Conservation (phyloP, 1,284 basidiomycete genomes). For the Trametes pubescens region DNA sequence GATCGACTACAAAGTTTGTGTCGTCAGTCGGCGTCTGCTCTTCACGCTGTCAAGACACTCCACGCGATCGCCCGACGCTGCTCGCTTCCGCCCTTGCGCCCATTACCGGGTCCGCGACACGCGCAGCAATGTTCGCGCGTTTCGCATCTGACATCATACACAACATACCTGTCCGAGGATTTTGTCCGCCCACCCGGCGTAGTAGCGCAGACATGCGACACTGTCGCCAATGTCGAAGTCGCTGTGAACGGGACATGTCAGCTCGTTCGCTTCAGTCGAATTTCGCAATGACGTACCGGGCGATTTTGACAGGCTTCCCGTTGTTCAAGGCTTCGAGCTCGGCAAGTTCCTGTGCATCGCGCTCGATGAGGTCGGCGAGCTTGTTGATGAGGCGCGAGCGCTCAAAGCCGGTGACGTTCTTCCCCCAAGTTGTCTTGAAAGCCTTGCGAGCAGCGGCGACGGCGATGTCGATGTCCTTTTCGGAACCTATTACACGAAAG, state of each 20-base stretch:
- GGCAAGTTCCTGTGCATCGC: conserved; percentile 78
- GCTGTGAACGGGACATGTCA: conserved; percentile 46
- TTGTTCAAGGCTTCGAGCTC: conserved; percentile 86
- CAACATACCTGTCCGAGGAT: conserved; percentile 54
- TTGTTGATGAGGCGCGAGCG: conserved; percentile 83
- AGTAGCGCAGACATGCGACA: conserved; percentile 84
- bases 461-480: conserved; percentile 83
- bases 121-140: background rate
- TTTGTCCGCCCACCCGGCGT: conserved; percentile 75
- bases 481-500: conserved; percentile 57
- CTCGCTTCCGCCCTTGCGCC: background rate
- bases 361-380: conserved; percentile 93
- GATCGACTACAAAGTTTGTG: conserved; percentile 61
- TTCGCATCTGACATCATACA: background rate
- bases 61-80: background rate
- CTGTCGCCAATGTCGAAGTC: conserved; percentile 89
- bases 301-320: conserved; percentile 85
- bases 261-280: background rate
- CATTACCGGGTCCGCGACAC: background rate
- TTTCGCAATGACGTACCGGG: conserved; percentile 52
- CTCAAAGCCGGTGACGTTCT: conserved; percentile 84
- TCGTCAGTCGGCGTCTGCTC: background rate
- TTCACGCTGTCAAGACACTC: background rate
- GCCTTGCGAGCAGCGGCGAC: conserved; percentile 87
- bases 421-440: conserved; percentile 91